Percentiles rank a stretch among this genome's conserved stretches.
phyloP scores from a whole-genome alignment of 352 stramenopile genomes.

The Blastocystis hominis region DNA sequence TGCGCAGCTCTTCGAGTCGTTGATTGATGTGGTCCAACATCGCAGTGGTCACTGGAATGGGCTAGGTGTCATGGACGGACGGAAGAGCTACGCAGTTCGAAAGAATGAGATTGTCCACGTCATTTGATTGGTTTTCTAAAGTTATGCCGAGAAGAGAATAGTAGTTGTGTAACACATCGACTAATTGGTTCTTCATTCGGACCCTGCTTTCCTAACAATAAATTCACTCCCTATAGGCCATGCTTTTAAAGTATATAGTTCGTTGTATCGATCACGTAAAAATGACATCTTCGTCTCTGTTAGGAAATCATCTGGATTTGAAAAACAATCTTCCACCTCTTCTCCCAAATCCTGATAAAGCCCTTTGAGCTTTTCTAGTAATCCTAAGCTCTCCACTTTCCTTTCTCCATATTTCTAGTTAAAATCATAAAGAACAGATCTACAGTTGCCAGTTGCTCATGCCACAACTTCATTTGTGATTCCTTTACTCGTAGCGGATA shows the following conservation, averaged over 20 bases:
- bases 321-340: background rate
- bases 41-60: background rate
- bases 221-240: background rate
- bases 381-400: background rate
- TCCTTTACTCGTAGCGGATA: no score
- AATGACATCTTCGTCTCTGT: background rate
- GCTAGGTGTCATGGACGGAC: background rate
- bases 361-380: background rate
- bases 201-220: background rate
- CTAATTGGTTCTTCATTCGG: background rate
- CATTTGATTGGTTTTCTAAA: background rate
- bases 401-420: background rate
- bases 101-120: background rate
- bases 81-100: background rate
- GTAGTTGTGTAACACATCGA: background rate
- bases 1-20: background rate
- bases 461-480: no score
- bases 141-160: background rate
- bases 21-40: background rate
- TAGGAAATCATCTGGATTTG: background rate
- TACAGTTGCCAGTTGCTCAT: no score
- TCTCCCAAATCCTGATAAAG: constrained; percentile 5
- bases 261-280: background rate
- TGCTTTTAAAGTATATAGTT: background rate
- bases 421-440: no score